These are phyloP conservation scores for Clarireedia monteithiana DNA, from an alignment of 2,329 filamentous ascomycete genomes.

Conservation along the genomic window DNA sequence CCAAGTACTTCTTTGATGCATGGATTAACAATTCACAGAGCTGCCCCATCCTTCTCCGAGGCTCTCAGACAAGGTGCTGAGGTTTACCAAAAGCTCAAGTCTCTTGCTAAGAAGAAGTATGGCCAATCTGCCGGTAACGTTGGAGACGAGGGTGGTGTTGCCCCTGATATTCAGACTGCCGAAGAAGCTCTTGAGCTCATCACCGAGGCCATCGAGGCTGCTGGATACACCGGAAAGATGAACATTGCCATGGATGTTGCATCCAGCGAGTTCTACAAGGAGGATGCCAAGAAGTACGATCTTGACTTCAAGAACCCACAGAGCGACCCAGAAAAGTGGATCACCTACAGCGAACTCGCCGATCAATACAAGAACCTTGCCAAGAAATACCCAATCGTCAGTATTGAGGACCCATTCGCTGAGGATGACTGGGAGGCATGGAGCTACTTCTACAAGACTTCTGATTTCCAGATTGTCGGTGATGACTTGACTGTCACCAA, in stretches of 20 bases:
- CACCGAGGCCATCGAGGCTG: slow-evolving; percentile 85
- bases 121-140: slow-evolving; percentile 98
- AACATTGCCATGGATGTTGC: slow-evolving; percentile 99
- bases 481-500: slow-evolving; percentile 99
- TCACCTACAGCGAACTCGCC: slow-evolving; percentile 96
- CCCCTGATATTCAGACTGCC: slow-evolving; percentile 94
- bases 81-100: slow-evolving; percentile 97
- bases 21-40: slow-evolving; percentile 36
- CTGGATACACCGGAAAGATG: slow-evolving; percentile 92
- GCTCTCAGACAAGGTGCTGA: slow-evolving; percentile 93
- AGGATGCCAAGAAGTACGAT: slow-evolving; percentile 97
- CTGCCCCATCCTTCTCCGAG: slow-evolving; percentile 87
- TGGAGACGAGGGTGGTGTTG: slow-evolving; percentile 98
- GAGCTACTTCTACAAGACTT: slow-evolving; percentile 99
- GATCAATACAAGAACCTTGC: slow-evolving; percentile 79
- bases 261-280: slow-evolving; percentile 99
- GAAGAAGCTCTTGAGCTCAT: slow-evolving; percentile 97
- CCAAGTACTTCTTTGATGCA: neutral
- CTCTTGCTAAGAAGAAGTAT: slow-evolving; percentile 98
- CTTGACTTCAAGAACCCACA: slow-evolving; percentile 99
- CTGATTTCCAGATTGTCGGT: slow-evolving; percentile 96
- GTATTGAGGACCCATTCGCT: slow-evolving; percentile 97
- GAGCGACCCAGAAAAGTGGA: slow-evolving; percentile 91
- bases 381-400: slow-evolving; percentile 97
- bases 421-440: slow-evolving; percentile 99